Base-by-base conservation (phyloP, 495 filamentous ascomycete genomes). In the Aspergillus saccharolyticus region DNA sequence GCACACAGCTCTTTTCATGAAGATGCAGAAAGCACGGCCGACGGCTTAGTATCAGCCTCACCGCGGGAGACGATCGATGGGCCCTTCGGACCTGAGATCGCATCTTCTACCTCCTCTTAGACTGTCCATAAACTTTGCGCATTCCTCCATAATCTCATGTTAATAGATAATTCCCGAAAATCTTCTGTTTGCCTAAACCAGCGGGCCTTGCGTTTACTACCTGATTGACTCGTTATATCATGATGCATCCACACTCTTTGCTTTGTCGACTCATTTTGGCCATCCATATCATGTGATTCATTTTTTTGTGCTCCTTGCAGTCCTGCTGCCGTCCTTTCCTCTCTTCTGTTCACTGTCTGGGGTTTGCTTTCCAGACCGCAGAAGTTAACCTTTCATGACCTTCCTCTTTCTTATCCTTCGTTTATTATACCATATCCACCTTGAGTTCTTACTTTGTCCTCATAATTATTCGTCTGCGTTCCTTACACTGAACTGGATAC, bases 1-100 rank as follows among this genome's bases (percentile, higher is more conserved):
- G 61, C 64, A 14, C 59, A 65, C 19, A 61, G 59, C 56, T 68
- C 73, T 33, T 63, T 69, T 18, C 62, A 61, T 14, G 74, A 75
- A 53, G 75, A 78, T 39, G 62, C 63, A 19, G 74, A 76, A 42
- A 75, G 73, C 56, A 77, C 70, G 8, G 71, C 69, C 50, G 74
- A 70, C 33, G 72, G 70, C 16, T 61, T 75, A 52, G 68, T 75
- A 43, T 75, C 72, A 1, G 72, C 67, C 0, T 74, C 74, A 0
- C 74, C 74, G 3, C 68, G 64, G 42, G 69, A 71, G 7, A 43
- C 60, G 16, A 58, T 39, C 8, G 63, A 71, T 21, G 66, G 71
- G 16, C 74, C 72, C 4, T 76, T 76, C 43, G 74, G 74, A 2
- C 74, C 74, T 5, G 63, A 67, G 53, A 74, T 75, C 49, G 57